Base-by-base conservation (phyloP, 106 monocot species). In the Allium fistulosum region DNA sequence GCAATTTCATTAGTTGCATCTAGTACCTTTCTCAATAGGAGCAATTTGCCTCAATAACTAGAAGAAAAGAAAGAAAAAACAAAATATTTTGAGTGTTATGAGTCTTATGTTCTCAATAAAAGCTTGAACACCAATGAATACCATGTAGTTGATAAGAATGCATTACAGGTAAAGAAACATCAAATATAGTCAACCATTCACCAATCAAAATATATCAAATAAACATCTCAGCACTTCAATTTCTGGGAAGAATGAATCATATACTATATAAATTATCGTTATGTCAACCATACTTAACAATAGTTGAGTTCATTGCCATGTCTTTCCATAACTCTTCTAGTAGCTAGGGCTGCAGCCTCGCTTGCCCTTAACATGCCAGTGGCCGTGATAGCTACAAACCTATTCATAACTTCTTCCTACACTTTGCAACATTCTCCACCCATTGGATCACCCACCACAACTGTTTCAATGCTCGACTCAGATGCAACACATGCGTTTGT, bases 251-350 rank as follows among this genome's bases (percentile, higher is more conserved):
- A 60, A 60, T 60, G 60, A 27, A 26, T 0, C 8, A 7, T 26
- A 8, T 60, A 14, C 28, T 10, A 58, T 0, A n/a, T 58, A 10
- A 11, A 15, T 7, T n/a, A 8, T 7, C 15, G 9, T 7, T 2
- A 17, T 60, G 3, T 28, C 1, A n/a, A 2, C 70, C 51, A 71
- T 75, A 74, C 46, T 69, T 59, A 65, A 70, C 67, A 37, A 2
- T 15, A 7, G 86, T 26, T 11, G 62, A 58, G 65, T 82, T 69
- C 5, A 65, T 45, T 57, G 13, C 92, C 82, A 62, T 89, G 88
- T 53, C 80, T 72, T 71, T 97, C 76, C 97, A 97, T 97, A 53
- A 97, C 92, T 63, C 86, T 86, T 48, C 89, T 82, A n/a, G 92
- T 80, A 7, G 97, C 97, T 18, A 97, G 86, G 27, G 92, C 80